Evolutionary conservation across 768 basidiomycete genomes (phyloP).

Genomic region (Suillus cothurnatus): DNA sequence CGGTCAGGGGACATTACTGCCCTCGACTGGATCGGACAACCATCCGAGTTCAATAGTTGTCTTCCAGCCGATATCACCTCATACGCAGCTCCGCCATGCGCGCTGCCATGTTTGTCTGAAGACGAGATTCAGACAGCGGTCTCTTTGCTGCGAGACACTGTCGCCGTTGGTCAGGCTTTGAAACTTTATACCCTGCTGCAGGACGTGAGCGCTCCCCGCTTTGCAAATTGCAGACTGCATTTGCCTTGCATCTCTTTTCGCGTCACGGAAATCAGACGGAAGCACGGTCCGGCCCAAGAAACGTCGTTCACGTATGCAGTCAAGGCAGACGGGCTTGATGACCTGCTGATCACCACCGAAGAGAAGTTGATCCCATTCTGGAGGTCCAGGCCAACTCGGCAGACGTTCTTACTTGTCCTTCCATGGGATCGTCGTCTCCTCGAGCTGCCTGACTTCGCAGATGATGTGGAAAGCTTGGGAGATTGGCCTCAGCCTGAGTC

Average conservation of each 20-base stretch:
- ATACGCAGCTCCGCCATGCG: not conserved
- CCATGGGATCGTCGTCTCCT: not conserved
- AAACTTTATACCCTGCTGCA: too few relatives aligned
- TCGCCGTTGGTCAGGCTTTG: too few relatives aligned
- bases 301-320: too few relatives aligned
- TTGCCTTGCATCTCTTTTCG: too few relatives aligned
- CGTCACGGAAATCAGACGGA: too few relatives aligned
- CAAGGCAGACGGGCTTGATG: not conserved
- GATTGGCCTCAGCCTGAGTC: not conserved
- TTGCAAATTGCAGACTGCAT: too few relatives aligned
- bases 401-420: not conserved
- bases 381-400: not conserved
- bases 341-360: not conserved
- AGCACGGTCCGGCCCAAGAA: too few relatives aligned
- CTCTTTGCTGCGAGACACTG: not conserved
- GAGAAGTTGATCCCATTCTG: not conserved
- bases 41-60: not conserved
- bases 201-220: too few relatives aligned
- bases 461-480: not conserved
- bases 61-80: not conserved
- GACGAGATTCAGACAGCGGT: not conserved
- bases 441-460: not conserved
- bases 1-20: not conserved
- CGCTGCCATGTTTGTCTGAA: not conserved
- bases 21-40: not conserved